Conservation (phyloP, 1,284 basidiomycete species). For the Naganishia sp. region DNA sequence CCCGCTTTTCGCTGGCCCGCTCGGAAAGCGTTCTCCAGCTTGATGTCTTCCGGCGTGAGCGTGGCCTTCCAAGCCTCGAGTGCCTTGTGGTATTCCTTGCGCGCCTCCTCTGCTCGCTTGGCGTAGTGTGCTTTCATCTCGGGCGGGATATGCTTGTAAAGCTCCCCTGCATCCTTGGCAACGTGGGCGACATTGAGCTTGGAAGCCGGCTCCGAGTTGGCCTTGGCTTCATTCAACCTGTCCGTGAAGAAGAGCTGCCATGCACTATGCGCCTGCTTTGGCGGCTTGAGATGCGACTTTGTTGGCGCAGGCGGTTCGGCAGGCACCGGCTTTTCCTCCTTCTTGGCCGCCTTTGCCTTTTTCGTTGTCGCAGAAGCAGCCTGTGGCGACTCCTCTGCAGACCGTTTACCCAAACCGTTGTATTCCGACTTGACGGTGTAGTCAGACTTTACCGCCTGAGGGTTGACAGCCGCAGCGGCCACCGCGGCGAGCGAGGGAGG, state of each 20-base stretch:
- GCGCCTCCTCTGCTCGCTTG: slow-evolving; percentile 75
- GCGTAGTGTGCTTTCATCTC: slow-evolving; percentile 87
- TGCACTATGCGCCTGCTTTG: slow-evolving; percentile 88
- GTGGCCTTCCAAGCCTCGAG: slow-evolving; percentile 81
- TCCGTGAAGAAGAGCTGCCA: slow-evolving; percentile 98
- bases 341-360: slow-evolving; percentile 27
- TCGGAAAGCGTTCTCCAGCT: slow-evolving; percentile 86
- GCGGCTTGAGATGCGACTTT: slow-evolving; percentile 69
- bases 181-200: slow-evolving; percentile 95
- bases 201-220: slow-evolving; percentile 58
- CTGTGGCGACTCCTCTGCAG: slow-evolving; percentile 19
- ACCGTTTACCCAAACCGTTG: slow-evolving; percentile 31
- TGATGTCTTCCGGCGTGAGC: slow-evolving; percentile 91
- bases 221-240: slow-evolving; percentile 88
- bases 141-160: slow-evolving; percentile 75
- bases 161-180: slow-evolving; percentile 89
- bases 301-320: slow-evolving; percentile 28
- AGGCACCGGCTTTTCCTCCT: slow-evolving; percentile 16
- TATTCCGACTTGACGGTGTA: slow-evolving; percentile 24
- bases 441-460: slow-evolving; percentile 1
- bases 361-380: slow-evolving; percentile 14
- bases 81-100: slow-evolving; percentile 77
- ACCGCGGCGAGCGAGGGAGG: slow-evolving; percentile 6
- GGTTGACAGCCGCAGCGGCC: slow-evolving; percentile 3
- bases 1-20: slow-evolving; percentile 90